Conservation (phyloP, 805 yeast species). For the Yarrowia yakushimensis region DNA sequence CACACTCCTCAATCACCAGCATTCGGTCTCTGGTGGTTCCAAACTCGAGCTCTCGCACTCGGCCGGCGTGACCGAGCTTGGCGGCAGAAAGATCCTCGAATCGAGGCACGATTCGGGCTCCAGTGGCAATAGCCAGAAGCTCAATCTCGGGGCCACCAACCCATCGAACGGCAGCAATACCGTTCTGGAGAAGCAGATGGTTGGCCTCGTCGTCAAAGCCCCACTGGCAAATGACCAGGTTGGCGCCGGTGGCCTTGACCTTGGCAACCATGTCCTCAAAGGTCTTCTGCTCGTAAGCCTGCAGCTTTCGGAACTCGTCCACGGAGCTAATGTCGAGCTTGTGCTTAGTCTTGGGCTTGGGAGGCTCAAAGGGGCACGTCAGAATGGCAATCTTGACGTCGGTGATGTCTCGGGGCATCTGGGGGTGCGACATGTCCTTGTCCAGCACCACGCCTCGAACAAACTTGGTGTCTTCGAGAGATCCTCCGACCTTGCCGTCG, state of each 20-base stretch:
- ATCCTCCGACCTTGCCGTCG: constrained; percentile 94
- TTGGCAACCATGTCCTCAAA: constrained; percentile 84
- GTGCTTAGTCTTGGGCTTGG: constrained; percentile 98
- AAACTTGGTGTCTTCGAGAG: constrained; percentile 77
- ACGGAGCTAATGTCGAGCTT: constrained; percentile 90
- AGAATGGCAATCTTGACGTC: constrained; percentile 89
- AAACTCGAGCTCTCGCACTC: constrained; percentile 80
- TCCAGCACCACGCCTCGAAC: constrained; percentile 91
- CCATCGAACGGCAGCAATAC: constrained; percentile 97
- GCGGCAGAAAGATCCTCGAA: constrained; percentile 83
- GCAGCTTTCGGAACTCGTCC: constrained; percentile 88
- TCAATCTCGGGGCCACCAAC: constrained; percentile 97
- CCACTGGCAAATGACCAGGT: constrained; percentile 98
- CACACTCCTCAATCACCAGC: constrained; percentile 89
- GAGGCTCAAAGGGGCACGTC: constrained; percentile 99
- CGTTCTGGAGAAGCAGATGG: constrained; percentile 80
- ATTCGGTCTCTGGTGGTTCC: constrained; percentile 96
- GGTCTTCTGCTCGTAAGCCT: constrained; percentile 86
- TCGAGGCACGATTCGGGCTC: constrained; percentile 95
- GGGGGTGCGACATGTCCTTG: constrained; percentile 97
- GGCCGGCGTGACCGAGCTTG: constrained; percentile 86
- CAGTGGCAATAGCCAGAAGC: constrained; percentile 93
- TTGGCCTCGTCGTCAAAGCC: constrained; percentile 99
- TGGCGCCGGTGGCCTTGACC: constrained; percentile 89
- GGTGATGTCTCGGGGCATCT: constrained; percentile 79